Percentiles rank a stretch among this genome's conserved stretches.
Evolutionary conservation across 441 rosid species (phyloP).

Genomic region (Arabidopsis hybrid): DNA sequence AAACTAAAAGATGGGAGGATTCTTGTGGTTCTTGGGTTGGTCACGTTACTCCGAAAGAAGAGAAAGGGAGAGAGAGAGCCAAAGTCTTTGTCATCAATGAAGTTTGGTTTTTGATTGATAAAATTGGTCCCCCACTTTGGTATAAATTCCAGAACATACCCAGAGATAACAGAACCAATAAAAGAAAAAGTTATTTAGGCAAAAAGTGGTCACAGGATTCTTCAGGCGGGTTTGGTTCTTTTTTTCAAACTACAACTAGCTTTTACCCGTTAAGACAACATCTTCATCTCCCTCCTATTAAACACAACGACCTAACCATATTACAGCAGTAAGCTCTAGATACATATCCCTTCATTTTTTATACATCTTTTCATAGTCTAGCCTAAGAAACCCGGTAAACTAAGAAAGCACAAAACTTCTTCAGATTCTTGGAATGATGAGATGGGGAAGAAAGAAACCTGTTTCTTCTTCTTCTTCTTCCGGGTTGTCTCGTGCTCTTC

Average conservation of each 20-base stretch:
- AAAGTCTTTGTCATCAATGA: conserved; percentile 47
- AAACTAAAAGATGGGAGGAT: conserved; percentile 38
- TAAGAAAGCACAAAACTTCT: conserved; percentile 10
- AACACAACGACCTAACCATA: conserved; percentile 43
- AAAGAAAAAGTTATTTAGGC: conserved; percentile 26
- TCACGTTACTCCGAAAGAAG: conserved; percentile 41
- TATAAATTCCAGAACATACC: conserved; percentile 44
- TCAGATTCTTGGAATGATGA: conserved; percentile 51
- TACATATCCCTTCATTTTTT: conserved; percentile 17
- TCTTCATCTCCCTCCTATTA: conserved; percentile 34
- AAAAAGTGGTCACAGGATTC: conserved; percentile 49
- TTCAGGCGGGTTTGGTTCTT: conserved; percentile 48
- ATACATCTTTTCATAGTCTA: conserved; percentile 24
- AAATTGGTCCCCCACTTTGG: conserved; percentile 44
- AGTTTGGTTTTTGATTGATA: conserved; percentile 46
- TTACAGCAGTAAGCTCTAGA: conserved; percentile 33
- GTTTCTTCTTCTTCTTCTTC: conserved; percentile 50
- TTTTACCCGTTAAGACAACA: conserved; percentile 38
- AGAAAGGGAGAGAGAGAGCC: conserved; percentile 17
- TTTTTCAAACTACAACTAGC: conserved; percentile 43
- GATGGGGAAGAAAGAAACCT: conserved; percentile 71
- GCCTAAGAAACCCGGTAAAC: conserved; percentile 1
- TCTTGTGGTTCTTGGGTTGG: conserved; percentile 46
- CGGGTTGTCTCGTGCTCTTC: conserved; percentile 62
- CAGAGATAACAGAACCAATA: conserved; percentile 35